Conservation (phyloP, 495 filamentous ascomycete genomes). For the Penicillium waksmanii region DNA sequence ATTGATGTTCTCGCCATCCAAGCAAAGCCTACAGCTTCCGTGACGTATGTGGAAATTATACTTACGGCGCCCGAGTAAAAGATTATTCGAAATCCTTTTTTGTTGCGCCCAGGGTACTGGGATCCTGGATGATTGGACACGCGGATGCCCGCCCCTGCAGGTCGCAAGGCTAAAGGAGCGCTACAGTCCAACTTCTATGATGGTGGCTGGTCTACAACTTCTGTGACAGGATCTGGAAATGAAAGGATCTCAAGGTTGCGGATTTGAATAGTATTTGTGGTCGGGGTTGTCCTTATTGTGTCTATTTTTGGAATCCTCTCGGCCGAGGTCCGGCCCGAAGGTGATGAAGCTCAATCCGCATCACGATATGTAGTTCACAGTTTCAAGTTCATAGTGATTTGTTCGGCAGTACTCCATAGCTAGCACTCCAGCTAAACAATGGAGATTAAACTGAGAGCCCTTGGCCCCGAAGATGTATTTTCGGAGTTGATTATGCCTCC, state of each 20-base stretch:
- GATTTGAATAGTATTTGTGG: not conserved
- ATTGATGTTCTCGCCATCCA: not conserved
- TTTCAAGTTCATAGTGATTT: too few species aligned
- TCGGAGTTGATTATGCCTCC: too few species aligned
- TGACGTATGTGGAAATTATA: not conserved
- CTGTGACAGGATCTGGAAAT: not conserved
- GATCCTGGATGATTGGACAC: not conserved
- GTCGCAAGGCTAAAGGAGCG: not conserved
- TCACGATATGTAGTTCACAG: too few species aligned
- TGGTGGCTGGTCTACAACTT: not conserved
- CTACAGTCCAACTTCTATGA: not conserved
- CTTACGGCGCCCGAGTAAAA: not conserved
- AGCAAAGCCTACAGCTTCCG: not conserved
- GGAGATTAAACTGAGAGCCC: too few species aligned
- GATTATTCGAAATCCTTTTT: not conserved
- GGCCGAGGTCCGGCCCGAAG: too few species aligned
- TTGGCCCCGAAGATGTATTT: too few species aligned
- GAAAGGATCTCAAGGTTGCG: not conserved
- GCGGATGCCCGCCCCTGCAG: not conserved
- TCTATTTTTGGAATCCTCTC: too few species aligned
- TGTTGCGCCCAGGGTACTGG: not conserved
- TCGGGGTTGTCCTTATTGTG: not conserved
- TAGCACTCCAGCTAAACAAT: too few species aligned
- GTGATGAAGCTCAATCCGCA: too few species aligned
- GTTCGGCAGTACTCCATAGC: too few species aligned